Conservation (phyloP, 495 filamentous ascomycete genomes). For the Cercophora sp. region DNA sequence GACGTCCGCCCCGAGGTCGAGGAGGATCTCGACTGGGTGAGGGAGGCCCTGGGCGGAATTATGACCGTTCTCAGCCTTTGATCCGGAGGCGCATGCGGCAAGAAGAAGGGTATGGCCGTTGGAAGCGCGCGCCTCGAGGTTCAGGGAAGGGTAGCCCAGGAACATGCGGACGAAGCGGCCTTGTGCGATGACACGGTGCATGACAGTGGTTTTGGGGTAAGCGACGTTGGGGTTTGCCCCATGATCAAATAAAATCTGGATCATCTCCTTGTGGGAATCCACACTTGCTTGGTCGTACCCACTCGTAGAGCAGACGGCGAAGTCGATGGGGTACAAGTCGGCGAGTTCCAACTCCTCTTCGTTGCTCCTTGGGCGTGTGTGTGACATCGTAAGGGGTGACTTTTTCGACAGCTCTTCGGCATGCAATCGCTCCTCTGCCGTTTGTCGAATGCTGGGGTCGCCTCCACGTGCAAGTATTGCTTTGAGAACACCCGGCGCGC, state of each 20-base stretch:
- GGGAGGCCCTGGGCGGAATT: not conserved
- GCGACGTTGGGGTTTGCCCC: not conserved
- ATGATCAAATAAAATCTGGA: not conserved
- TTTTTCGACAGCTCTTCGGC: not conserved
- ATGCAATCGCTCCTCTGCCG: not conserved
- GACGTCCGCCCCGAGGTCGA: slow-evolving; percentile 1
- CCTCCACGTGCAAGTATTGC: not conserved
- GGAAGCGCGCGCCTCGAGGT: not conserved
- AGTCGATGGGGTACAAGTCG: not conserved
- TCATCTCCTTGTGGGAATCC: not conserved
- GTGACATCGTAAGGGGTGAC: not conserved
- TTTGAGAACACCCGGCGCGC: not conserved
- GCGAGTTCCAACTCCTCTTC: not conserved
- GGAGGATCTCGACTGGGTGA: not conserved
- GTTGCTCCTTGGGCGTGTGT: not conserved
- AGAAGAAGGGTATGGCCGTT: not conserved
- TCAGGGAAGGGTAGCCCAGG: not conserved
- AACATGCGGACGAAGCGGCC: not conserved
- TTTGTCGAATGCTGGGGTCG: not conserved
- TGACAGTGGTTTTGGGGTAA: not conserved
- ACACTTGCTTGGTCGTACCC: not conserved
- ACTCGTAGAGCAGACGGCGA: not conserved
- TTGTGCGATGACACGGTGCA: not conserved
- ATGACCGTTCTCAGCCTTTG: not conserved
- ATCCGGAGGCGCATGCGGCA: not conserved